Conservation (phyloP, 345 rosid genomes). For the Melaleuca quinquenervia region DNA sequence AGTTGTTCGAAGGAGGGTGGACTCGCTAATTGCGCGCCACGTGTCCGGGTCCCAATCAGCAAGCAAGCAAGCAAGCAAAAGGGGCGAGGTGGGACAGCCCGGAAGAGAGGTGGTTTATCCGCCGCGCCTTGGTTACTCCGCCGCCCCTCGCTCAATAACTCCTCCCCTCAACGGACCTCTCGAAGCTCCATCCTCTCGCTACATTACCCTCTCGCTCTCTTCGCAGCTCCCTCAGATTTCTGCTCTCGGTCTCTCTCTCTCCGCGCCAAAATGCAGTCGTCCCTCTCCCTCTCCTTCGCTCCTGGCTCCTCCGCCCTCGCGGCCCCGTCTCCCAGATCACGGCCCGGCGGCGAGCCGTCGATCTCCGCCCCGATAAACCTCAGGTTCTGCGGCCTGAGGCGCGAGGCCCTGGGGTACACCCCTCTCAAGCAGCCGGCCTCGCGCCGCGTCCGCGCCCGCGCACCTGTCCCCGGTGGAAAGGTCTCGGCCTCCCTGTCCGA, state of each 20-base stretch:
- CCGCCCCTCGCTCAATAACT: not conserved
- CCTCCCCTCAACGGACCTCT: conserved; percentile 22
- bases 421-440: conserved; percentile 2
- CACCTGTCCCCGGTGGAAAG: not conserved
- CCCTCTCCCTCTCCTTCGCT: conserved; percentile 35
- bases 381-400: conserved; percentile 73
- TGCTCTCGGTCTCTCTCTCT: conserved; percentile 1
- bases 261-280: conserved; percentile 43
- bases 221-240: conserved; percentile 2
- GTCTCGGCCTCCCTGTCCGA: conserved; percentile 28
- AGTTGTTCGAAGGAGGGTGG: not conserved
- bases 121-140: conserved; percentile 17
- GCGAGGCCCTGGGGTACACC: conserved; percentile 41
- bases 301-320: conserved; percentile 8
- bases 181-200: conserved; percentile 6
- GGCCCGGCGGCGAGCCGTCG: conserved; percentile 7
- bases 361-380: conserved; percentile 39
- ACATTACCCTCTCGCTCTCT: conserved; percentile 1
- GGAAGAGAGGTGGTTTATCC: conserved; percentile 24
- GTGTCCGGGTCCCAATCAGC: not conserved
- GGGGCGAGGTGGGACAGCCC: not conserved
- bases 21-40: not conserved
- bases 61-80: not conserved
- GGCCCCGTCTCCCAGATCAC: conserved; percentile 18
- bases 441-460: not conserved